Conservation (phyloP, 192 early-diverging fungal species). For the Coemansia pectinata region DNA sequence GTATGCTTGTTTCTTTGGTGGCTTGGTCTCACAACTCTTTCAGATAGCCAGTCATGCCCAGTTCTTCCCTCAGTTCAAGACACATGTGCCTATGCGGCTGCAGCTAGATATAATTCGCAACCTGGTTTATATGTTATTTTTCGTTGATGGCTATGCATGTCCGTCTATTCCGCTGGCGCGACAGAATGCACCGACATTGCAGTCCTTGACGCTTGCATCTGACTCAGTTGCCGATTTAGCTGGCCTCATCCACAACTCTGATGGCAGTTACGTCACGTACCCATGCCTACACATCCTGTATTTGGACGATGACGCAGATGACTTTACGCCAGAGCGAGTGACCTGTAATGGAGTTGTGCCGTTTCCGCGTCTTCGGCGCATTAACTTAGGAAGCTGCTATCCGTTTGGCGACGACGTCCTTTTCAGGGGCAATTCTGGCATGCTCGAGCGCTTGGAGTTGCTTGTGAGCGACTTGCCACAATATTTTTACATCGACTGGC, state of each 20-base stretch:
- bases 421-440: constrained; percentile 4
- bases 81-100: background rate
- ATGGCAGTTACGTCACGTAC: constrained; percentile 2
- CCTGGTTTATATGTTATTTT: background rate
- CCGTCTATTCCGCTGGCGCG: background rate
- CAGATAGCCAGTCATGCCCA: background rate
- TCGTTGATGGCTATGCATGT: background rate
- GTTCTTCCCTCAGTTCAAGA: too few relatives aligned
- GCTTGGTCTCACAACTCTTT: background rate
- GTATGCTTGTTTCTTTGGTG: too few relatives aligned
- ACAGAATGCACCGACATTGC: background rate
- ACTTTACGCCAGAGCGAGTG: background rate
- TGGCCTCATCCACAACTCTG: background rate
- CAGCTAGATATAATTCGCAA: background rate
- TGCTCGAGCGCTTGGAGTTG: background rate
- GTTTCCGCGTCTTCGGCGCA: constrained; percentile 1
- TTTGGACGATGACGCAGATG: background rate
- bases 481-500: background rate
- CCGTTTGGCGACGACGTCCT: constrained; percentile 8
- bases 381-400: background rate
- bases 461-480: background rate
- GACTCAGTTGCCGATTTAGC: background rate
- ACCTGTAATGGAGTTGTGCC: background rate
- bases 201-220: background rate
- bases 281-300: background rate